Base-by-base conservation (phyloP, 768 basidiomycete genomes). In the Termitomyces sp. region DNA sequence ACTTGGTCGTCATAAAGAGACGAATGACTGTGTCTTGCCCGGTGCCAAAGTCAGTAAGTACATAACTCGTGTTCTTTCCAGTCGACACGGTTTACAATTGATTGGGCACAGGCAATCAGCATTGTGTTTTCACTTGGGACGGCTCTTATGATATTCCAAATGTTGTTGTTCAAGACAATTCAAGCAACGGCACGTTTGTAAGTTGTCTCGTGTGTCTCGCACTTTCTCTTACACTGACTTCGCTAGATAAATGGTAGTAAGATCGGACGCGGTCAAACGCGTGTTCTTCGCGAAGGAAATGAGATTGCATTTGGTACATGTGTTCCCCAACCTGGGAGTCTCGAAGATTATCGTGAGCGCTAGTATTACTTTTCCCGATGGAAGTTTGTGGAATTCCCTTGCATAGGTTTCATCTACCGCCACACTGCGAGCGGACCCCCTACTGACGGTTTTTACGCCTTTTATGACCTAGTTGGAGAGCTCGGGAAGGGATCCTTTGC, bases 401-500 rank as follows among this genome's bases (percentile, higher is more conserved):
- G 40, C n/a, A 42, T 38, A 91, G 88, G 87, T 13, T 90, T 84
- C 66, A 82, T 92, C 52, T 92, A 84, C 66, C 83, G 88, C 10
- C 83, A 87, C 61, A 76, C 79, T 12, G 85, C 86, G 6, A 73
- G 68, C 30, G 78, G 80, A 0, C 72, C 74, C 14, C 75, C 80
- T 0, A 71, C 70, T 22, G 76, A 75, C 4, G 86, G 85, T 3
- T 70, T 92, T 10, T 82, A 86, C 66, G 80, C 80, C 1, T 73
- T 76, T 55, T 92, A 92, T 68, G 88, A 90, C 61, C 65, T 90
- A 40, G 75, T 78, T 33, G 69, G 75, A 52, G 87, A 90, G 69
- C 82, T 98, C 3, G 96, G 96, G 54, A 88, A 87, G 64, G 96
- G 96, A 9, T 86, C 92, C 2, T 98, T 97, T 68, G 96, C 94